These are phyloP conservation scores for Cyanidium caldarium DNA, from an alignment of 23 red algal genomes.

Conservation along the genomic window DNA sequence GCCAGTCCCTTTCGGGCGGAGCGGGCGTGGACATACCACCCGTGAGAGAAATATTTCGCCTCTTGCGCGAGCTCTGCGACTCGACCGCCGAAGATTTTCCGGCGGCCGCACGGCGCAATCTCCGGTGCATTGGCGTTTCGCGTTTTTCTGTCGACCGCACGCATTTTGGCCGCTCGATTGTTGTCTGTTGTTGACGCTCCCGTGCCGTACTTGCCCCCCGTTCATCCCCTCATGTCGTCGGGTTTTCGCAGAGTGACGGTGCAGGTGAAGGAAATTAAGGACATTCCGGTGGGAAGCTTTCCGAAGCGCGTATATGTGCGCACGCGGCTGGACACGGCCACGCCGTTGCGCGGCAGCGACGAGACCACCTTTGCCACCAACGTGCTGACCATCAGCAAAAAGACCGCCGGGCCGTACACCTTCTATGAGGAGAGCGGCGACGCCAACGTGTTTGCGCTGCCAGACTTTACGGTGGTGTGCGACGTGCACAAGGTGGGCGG, in stretches of 20 bases:
- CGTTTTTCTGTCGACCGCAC: too few relatives aligned
- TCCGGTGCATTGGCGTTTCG: too few relatives aligned
- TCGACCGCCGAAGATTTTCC: too few relatives aligned
- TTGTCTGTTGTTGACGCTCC: too few relatives aligned
- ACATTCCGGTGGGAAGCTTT: neutral
- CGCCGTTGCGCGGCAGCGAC: neutral
- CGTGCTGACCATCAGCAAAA: neutral
- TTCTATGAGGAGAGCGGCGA: neutral
- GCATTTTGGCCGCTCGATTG: too few relatives aligned
- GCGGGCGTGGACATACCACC: too few relatives aligned
- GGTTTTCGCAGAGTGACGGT: neutral
- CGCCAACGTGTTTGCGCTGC: neutral
- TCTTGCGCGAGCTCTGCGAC: too few relatives aligned
- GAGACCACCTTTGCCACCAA: conserved; percentile 4
- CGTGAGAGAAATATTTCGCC: too few relatives aligned
- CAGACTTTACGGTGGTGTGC: neutral
- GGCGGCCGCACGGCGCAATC: too few relatives aligned
- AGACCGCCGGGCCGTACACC: neutral
- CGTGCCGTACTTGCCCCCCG: too few relatives aligned
- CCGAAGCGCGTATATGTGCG: neutral
- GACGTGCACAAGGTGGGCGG: neutral
- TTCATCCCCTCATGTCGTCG: conserved; percentile 2
- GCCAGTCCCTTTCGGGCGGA: too few relatives aligned
- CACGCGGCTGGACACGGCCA: neutral
- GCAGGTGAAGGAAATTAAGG: neutral